Evolutionary conservation across 495 filamentous ascomycete species (phyloP), one percentile per base, ranked within the genome.

Genomic region (Lepidopterella palustris): DNA sequence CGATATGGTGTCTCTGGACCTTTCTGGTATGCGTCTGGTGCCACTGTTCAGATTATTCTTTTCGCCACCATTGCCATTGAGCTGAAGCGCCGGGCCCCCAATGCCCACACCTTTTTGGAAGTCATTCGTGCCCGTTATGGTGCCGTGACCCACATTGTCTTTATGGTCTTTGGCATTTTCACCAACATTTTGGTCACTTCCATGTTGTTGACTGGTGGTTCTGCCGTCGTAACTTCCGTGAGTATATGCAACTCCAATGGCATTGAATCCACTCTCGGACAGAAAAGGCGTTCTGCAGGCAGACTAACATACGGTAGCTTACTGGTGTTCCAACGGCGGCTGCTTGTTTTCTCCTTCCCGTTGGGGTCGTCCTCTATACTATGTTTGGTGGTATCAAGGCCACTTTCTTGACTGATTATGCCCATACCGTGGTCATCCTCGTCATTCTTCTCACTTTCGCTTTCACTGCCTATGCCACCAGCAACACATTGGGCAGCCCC

Each of bases 41-140:
- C 84, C 15, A 87, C 84, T 5, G 64, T 87, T 6, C 86, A 89
- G 68, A 86, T 97, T 69, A 76, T 97, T 47, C 80, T 97, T 2
- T 97, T 97, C 70, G 92, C 92, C 42, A 95, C 90, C 0, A 77
- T 97, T 26, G 92, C 92, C 39, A 97, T 97, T 67, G 92, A 96
- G 71, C 74, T 96, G 32, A 97, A 97, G 76, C 78, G 90, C 60
- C 85, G 76, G 64, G 80, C 80, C 4, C 80, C 80, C 4, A 81
- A 81, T 62, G 79, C 79, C 0, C 79, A 81, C 62, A 83, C 80
- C 0, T 82, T 77, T 23, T 68, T 82, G 4, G 80, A 83, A 62
- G 77, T 80, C 39, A 77, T 82, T 49, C 74, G 75, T 20, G 76
- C 78, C 66, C 74, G 80, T 55, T 82, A 83, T 67, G 79, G 80